Conservation (phyloP, 805 yeast genomes). For the Kazachstania taianensis region DNA sequence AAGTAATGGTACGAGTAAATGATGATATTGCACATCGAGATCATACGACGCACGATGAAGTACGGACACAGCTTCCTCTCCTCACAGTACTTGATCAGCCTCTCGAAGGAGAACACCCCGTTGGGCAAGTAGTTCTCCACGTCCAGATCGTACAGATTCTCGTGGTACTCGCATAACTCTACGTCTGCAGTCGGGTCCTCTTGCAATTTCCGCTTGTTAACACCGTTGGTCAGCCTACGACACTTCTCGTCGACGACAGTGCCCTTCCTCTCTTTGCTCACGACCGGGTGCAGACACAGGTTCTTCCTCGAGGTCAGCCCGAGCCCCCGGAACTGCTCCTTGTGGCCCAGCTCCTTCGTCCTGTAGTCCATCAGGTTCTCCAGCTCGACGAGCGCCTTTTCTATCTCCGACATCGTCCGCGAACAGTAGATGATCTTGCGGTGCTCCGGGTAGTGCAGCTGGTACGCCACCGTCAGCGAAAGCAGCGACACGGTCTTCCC, state of each 20-base stretch:
- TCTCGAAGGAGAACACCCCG: constrained; percentile 93
- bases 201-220: constrained; percentile 57
- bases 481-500: constrained; percentile 92
- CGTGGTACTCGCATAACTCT: constrained; percentile 79
- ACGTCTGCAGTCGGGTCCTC: constrained; percentile 46
- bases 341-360: constrained; percentile 69
- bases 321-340: constrained; percentile 85
- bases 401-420: constrained; percentile 99
- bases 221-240: constrained; percentile 88
- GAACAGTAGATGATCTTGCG: constrained; percentile 89
- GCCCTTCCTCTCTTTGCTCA: constrained; percentile 83
- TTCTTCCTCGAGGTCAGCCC: constrained; percentile 94
- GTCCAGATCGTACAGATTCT: constrained; percentile 73
- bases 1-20: constrained; percentile 95
- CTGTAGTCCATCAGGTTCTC: constrained; percentile 82
- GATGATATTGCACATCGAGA: constrained; percentile 83
- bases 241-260: constrained; percentile 92
- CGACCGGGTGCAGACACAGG: constrained; percentile 81
- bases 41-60: constrained; percentile 96
- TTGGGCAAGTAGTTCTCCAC: constrained; percentile 83
- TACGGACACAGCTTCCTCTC: constrained; percentile 84
- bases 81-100: constrained; percentile 66
- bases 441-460: constrained; percentile 88
- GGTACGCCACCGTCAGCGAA: constrained; percentile 90
- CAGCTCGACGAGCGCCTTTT: constrained; percentile 89